Evolutionary conservation across 2,329 filamentous ascomycete genomes (phyloP), one percentile per base, ranked within the genome.

Genomic region (Fusarium fracticaudum): DNA sequence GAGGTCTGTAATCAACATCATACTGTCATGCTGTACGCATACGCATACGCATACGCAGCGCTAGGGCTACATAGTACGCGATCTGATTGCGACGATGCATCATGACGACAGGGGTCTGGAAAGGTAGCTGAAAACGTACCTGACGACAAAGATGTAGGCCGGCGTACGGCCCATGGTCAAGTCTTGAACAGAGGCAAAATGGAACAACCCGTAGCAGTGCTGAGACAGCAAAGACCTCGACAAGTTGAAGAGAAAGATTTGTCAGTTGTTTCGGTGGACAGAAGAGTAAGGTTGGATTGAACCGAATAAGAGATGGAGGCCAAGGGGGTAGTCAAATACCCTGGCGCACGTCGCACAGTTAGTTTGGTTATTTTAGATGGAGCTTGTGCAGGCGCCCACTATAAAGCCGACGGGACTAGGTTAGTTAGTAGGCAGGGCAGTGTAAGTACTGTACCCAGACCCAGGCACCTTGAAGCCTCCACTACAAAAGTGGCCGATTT

Each of bases 131-230:
- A 55, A 67, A 54, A 78, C 80, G 44, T 72, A 83, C 84, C 86
- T 84, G 62, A 85, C 83, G 73, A 85, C 83, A 72, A 85, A 85
- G 55, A 85, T 80, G 72, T 83, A 84, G 61, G 84, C 84, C 62
- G 84, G 84, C 65, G 83, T 83, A 58, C 79, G 80, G 68, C 82
- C 83, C 84, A 85, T 85, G 66, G 72, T 81, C 69, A 57, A 66
- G 65, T 63, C 31, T 41, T 60, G 44, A 50, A 57, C 64, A 60
- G 67, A 54, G 55, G 26, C 45, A 50, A 62, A 54, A 57, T 45
- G 35, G 48, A 26, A 50, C 44, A 61, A 43, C 22, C 45, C 48
- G 40, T n/a, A 48, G 53, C 43, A 66, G 41, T 35, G 22, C 54
- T n/a, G 38, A 60, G 40, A 62, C 48, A 62, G 62, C n/a, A 64